A percentile compares a stretch with the other conserved stretches of the same genome.
Evolutionary conservation across 164 flowering plant species (phyloP).

Genomic region (Nymphaea thermarum): DNA sequence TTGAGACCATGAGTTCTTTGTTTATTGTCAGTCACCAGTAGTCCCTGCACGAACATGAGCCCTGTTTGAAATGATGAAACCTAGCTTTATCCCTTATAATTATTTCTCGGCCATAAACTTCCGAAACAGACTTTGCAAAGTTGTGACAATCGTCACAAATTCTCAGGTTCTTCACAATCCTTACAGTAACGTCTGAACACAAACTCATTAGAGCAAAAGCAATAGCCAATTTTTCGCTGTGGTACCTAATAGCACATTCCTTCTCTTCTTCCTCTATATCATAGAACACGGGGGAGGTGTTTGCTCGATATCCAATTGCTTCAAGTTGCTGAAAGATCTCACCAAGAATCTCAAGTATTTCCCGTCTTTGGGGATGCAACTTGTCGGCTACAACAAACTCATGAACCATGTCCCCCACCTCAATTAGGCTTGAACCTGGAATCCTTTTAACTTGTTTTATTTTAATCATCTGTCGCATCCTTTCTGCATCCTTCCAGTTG

Average conservation of each 20-base stretch:
- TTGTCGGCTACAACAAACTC: constrained; percentile 18
- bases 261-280: constrained; percentile 22
- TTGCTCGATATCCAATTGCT: constrained; percentile 12
- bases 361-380: constrained; percentile 7
- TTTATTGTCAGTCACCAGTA: constrained; percentile 11
- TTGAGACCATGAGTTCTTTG: background rate
- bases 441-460: constrained; percentile 8
- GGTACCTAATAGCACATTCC: constrained; percentile 14
- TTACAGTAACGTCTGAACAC: constrained; percentile 11
- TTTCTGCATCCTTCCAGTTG: constrained; percentile 12
- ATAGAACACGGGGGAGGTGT: constrained; percentile 8
- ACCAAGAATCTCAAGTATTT: constrained; percentile 9
- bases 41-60: constrained; percentile 15
- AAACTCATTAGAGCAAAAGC: constrained; percentile 13
- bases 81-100: constrained; percentile 14
- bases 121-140: constrained; percentile 11
- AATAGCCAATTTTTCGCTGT: constrained; percentile 10
- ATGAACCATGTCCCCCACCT: constrained; percentile 9
- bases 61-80: constrained; percentile 16
- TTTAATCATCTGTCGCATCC: constrained; percentile 9
- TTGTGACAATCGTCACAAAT: constrained; percentile 15
- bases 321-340: constrained; percentile 9
- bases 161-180: constrained; percentile 17
- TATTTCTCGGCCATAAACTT: constrained; percentile 12
- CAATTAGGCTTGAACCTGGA: constrained; percentile 18